Percentiles rank a stretch among this genome's conserved stretches.
Evolutionary conservation across 331 rosid genomes (phyloP).

Genomic region (Cydonia oblonga): DNA sequence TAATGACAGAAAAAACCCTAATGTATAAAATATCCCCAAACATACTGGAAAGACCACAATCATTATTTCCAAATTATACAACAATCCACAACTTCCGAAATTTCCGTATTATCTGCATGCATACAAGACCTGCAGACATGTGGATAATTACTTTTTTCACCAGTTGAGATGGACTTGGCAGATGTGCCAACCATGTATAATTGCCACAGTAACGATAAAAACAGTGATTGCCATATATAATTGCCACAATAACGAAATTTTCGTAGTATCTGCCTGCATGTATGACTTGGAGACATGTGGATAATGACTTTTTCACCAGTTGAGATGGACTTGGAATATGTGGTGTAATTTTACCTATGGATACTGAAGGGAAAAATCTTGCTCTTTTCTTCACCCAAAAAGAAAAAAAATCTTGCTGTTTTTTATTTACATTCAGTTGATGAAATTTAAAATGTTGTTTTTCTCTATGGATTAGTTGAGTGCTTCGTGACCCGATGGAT

Average conservation of each 20-base stretch:
- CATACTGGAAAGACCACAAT: neutral
- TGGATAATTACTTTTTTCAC: conserved; percentile 2
- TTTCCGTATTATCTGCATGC: neutral
- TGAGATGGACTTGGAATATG: neutral
- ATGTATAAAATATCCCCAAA: no score
- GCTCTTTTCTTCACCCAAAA: no score
- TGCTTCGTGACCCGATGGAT: no score
- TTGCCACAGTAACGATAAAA: neutral
- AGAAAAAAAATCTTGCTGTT: no score
- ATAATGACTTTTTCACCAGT: conserved; percentile 1
- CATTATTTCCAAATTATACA: conserved; percentile 14
- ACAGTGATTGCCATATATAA: no score
- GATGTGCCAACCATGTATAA: neutral
- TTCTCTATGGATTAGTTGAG: no score
- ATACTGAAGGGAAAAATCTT: no score
- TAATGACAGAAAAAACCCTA: no score
- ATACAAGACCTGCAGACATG: neutral
- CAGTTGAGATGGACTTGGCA: neutral
- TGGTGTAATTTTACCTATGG: neutral
- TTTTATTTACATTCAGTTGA: no score
- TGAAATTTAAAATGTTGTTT: no score
- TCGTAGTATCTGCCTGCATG: neutral
- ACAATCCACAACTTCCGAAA: conserved; percentile 9
- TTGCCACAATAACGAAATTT: neutral
- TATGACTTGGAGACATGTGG: neutral